Evolutionary conservation across 176 grass and related monocot genomes (phyloP).

Genomic region (Metroxylon sagu): DNA sequence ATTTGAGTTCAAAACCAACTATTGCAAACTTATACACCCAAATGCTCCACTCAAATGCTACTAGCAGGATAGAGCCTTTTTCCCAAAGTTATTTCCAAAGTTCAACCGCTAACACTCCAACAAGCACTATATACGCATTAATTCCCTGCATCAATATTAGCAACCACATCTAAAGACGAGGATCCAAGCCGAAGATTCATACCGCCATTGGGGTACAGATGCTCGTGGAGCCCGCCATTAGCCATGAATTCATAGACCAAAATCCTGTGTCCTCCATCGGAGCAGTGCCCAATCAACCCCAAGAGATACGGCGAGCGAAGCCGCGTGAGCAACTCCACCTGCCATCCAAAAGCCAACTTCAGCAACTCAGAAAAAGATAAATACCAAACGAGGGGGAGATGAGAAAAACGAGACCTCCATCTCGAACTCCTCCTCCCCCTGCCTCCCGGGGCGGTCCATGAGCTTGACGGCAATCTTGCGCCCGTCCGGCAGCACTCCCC

Average conservation of each 20-base stretch:
- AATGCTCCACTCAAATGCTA: too few relatives aligned
- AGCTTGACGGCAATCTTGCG: slow-evolving; percentile 94
- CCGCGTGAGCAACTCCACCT: slow-evolving; percentile 84
- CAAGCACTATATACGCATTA: too few relatives aligned
- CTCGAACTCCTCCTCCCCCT: slow-evolving; percentile 90
- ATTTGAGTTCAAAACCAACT: too few relatives aligned
- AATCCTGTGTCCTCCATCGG: slow-evolving; percentile 69
- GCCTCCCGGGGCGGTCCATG: slow-evolving; percentile 89
- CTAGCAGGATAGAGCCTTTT: too few relatives aligned
- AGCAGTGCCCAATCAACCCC: slow-evolving; percentile 80
- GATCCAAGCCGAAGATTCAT: neutral
- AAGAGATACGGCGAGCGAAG: slow-evolving; percentile 71
- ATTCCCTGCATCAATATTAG: too few relatives aligned
- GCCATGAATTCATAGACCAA: slow-evolving; percentile 99
- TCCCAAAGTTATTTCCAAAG: too few relatives aligned
- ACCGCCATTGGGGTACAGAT: slow-evolving; percentile 95
- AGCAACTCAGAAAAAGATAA: neutral
- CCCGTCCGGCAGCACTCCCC: slow-evolving; percentile 61
- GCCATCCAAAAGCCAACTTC: slow-evolving; percentile 20
- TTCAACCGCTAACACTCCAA: too few relatives aligned
- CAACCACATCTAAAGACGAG: too few relatives aligned
- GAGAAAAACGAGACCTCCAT: slow-evolving; percentile 53
- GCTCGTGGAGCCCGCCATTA: slow-evolving; percentile 91
- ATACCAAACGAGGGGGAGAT: neutral
- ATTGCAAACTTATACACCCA: too few relatives aligned